Base-by-base conservation (phyloP, 2,329 filamentous ascomycete genomes). In the Alternaria triticina region DNA sequence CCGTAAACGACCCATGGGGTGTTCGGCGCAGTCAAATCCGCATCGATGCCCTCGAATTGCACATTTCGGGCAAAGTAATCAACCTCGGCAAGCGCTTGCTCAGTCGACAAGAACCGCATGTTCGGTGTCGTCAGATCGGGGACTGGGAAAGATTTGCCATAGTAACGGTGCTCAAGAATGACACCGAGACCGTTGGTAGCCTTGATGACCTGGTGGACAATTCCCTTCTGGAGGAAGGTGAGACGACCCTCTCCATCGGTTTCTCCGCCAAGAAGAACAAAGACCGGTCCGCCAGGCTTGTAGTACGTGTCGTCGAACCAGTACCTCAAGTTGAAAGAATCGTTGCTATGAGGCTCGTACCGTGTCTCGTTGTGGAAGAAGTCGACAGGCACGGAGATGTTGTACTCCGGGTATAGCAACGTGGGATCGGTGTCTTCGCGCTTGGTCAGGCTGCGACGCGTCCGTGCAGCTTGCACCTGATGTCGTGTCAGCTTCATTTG, bases 151-250 rank as follows among this genome's bases (percentile, higher is more conserved):
- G 91, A 94, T 12, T 84, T 85, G 59, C 93, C 93, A 74, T 97
- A 97, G 83, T 96, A 97, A 28, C 93, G 88, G 74, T 97, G 93
- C 81, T 97, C 93, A 3, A 97, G 85, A 50, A 97, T 87, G 3
- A 97, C 90, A 4, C 90, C 92, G 25, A 97, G 81, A 1, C 93
- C 93, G 60, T 89, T 83, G 3, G 76, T 79, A 1, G 90, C 90
- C 70, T 90, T 82, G 4, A 90, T 86, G 17, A 97, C 83, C 67
- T 92, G 86, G 36, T 89, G 85, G 0, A 93, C 83, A 56, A 97
- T 90, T 56, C 93, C 93, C 76, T 96, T 92, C 69, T 94, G 88
- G 10, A 97, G 81, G 74, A 87, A 95, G 0, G 86, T 86, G 17
- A 96, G 81, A 13, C 92, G 86, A 30, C 77, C 87, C n/a, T 77